phyloP scores from a whole-genome alignment of 1,284 basidiomycete species.

The Ceratobasidium papillatum region DNA sequence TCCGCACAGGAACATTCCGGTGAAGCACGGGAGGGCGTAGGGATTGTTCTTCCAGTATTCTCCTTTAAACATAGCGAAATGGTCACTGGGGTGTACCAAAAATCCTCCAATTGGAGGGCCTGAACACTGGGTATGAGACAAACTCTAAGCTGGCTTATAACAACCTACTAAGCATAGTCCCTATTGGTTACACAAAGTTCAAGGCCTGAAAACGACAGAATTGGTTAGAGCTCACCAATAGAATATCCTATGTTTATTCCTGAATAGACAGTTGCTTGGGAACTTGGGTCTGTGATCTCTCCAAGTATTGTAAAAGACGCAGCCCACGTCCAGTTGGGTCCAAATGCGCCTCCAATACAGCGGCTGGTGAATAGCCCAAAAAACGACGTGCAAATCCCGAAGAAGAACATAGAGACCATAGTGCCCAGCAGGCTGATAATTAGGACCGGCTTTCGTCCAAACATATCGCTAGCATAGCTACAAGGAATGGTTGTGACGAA shows the following conservation, averaged over 20 bases:
- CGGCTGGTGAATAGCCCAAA: slow-evolving; percentile 8
- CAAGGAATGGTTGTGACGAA: slow-evolving; percentile 38
- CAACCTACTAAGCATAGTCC: slow-evolving; percentile 16
- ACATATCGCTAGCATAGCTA: slow-evolving; percentile 26
- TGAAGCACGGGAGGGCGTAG: slow-evolving; percentile 23
- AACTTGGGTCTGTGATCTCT: slow-evolving; percentile 20
- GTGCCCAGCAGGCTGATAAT: slow-evolving; percentile 16
- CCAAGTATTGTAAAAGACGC: slow-evolving; percentile 25
- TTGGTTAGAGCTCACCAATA: not conserved
- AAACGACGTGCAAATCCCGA: slow-evolving; percentile 10
- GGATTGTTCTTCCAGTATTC: slow-evolving; percentile 33
- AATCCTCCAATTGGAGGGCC: slow-evolving; percentile 30
- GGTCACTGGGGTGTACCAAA: slow-evolving; percentile 23
- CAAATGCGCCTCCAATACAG: slow-evolving; percentile 26
- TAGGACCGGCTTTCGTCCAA: slow-evolving; percentile 34
- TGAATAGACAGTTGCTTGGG: not conserved
- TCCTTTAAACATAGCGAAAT: slow-evolving; percentile 9
- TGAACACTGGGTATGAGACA: not conserved
- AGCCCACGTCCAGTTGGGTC: slow-evolving; percentile 31
- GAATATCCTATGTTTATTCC: slow-evolving; percentile 23
- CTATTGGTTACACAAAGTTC: not conserved
- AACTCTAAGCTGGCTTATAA: not conserved
- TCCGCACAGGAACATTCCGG: not conserved
- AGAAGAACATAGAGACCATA: slow-evolving; percentile 20
- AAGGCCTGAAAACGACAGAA: not conserved